These are phyloP conservation scores for Eucalyptus sp. DNA, from an alignment of 345 rosid genomes.

Conservation along the genomic window DNA sequence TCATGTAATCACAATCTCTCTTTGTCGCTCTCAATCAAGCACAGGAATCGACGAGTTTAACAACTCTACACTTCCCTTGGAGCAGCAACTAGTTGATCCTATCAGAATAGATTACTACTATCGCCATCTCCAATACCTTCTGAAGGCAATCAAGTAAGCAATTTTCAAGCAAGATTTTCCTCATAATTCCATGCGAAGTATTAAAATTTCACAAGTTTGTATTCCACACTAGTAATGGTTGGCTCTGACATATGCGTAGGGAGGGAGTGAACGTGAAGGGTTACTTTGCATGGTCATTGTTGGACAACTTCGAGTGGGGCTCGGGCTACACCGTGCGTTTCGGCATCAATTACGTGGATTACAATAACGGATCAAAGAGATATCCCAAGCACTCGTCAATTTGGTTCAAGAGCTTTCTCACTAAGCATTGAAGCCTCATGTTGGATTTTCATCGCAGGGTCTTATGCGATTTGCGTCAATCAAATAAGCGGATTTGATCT, in stretches of 20 bases:
- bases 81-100: conserved; percentile 16
- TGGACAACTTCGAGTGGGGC: background rate
- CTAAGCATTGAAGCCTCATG: background rate
- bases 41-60: conserved; percentile 15
- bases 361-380: background rate
- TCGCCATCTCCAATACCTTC: conserved; percentile 14
- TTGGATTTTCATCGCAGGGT: conserved; percentile 21
- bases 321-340: background rate
- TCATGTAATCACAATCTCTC: background rate
- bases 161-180: background rate
- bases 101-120: conserved; percentile 13
- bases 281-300: conserved; percentile 33
- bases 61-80: conserved; percentile 6
- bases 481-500: background rate
- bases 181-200: background rate
- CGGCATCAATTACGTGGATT: background rate
- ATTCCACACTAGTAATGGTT: background rate
- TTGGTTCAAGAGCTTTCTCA: background rate
- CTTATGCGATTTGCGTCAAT: background rate
- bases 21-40: background rate
- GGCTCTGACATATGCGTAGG: background rate
- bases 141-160: conserved; percentile 14
- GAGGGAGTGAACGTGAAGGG: conserved; percentile 25
- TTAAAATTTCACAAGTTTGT: background rate
- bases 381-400: background rate